Conservation (phyloP, 169 alveolate species). For the Perkinsus olseni region DNA sequence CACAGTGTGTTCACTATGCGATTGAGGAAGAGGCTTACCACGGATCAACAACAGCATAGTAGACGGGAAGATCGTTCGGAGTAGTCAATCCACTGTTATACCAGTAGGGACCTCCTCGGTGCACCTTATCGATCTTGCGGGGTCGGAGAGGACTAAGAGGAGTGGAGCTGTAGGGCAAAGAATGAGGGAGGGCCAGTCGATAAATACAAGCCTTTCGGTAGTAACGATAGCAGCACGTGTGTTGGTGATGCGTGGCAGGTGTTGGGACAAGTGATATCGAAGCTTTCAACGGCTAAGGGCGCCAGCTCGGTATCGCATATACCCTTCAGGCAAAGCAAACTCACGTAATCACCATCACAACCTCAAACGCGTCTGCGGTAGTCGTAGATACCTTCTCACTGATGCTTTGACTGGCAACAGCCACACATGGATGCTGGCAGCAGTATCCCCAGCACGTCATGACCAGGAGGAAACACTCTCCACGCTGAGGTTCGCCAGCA, state of each 20-base stretch:
- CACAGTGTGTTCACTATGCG: neutral
- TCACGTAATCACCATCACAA: neutral
- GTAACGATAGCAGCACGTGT: conserved; percentile 13
- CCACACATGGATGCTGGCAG: conserved; percentile 9
- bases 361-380: neutral
- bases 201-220: conserved; percentile 67
- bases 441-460: neutral
- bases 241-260: conserved; percentile 21
- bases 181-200: conserved; percentile 63
- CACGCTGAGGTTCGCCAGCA: neutral
- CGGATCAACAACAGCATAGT: neutral
- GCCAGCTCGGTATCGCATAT: neutral
- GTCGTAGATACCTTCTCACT: neutral
- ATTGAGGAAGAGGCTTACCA: neutral
- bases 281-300: neutral
- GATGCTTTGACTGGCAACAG: conserved; percentile 7
- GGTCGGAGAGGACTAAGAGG: conserved; percentile 69
- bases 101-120: conserved; percentile 28
- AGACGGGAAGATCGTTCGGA: neutral
- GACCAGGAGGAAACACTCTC: neutral
- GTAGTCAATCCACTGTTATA: neutral
- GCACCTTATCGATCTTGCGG: conserved; percentile 79
- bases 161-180: conserved; percentile 73
- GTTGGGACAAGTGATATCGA: conserved; percentile 11
- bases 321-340: conserved; percentile 8